phyloP scores from a whole-genome alignment of 2,329 filamentous ascomycete species.

The Triangularia setosa region DNA sequence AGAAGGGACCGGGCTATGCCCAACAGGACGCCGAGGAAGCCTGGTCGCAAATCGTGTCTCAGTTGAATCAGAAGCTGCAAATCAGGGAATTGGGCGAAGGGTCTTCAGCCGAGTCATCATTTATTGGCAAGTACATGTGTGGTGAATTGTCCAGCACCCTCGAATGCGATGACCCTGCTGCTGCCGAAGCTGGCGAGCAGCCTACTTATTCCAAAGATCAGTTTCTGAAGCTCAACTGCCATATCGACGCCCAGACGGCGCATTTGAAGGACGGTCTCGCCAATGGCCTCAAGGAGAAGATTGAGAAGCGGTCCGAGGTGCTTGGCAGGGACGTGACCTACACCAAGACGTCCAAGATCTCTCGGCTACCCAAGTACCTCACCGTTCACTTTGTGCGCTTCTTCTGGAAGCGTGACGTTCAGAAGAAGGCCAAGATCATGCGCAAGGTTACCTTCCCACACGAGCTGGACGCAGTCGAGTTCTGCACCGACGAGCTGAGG shows the following conservation, averaged over 20 bases:
- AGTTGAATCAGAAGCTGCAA: conserved; percentile 74
- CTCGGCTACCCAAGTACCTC: conserved; percentile 87
- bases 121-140: conserved; percentile 86
- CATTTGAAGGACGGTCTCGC: conserved; percentile 86
- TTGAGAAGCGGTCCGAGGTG: conserved; percentile 81
- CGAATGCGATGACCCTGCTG: conserved; percentile 77
- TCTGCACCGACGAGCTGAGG: conserved; percentile 86
- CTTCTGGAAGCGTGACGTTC: conserved; percentile 92
- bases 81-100: conserved; percentile 51
- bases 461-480: conserved; percentile 89
- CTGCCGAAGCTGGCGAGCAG: conserved; percentile 70
- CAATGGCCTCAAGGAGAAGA: conserved; percentile 76
- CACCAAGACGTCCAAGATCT: conserved; percentile 87
- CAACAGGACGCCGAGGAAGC: conserved; percentile 98
- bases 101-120: conserved; percentile 53
- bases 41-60: conserved; percentile 90
- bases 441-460: conserved; percentile 95
- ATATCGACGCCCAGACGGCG: conserved; percentile 83
- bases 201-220: conserved; percentile 63
- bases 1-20: conserved; percentile 79
- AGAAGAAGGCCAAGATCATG: conserved; percentile 99
- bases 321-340: conserved; percentile 78
- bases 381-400: conserved; percentile 97
- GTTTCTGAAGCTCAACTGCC: conserved; percentile 93
- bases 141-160: conserved; percentile 75